Evolutionary conservation across 176 grass and related monocot genomes (phyloP), one percentile per base, ranked within the genome.

Genomic region (Rhynchospora pubera): DNA sequence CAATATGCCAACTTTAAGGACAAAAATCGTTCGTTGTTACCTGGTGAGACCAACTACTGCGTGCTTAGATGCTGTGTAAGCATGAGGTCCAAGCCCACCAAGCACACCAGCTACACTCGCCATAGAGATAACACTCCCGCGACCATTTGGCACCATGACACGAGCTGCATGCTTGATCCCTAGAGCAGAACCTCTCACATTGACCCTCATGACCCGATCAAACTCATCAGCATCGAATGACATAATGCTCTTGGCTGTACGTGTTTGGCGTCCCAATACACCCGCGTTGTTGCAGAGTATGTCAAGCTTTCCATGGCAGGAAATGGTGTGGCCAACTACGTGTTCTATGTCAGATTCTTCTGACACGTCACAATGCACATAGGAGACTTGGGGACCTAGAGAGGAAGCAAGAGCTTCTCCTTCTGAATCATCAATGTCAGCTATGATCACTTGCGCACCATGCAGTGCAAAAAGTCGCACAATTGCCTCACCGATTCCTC

Each of bases 111-210:
- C 96, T 3, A 99, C 96, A 85, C 96, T 99, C 11, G 96, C 91
- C 22, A 99, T 85, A 44, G 96, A 99, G 46, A 99, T 83, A 65
- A 99, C 91, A 91, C 91, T 87, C 5, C 96, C 96, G 10, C 83
- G 14, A 5, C 84, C 53, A 62, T 89, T 87, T 0, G 76, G 46
- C 19, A 84, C 24, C 96, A 99, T 99, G 87, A 90, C 96, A 11
- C 65, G 87, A 23, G 92, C 96, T 2, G 96, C 96, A 86, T 99
- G 96, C 89, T 99, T 99, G 92, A 99, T 95, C 24, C 93, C 93
- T 13, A 99, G 89, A 39, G 96, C 96, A 6, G 96, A 80, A 78
- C 96, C 96, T 28, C 93, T 87, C 59, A 89, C 89, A 91, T 99
- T 99, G 93, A 99, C 87, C 58, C 92, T 89, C 79, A 97, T 84